These are phyloP conservation scores for Colletotrichum aenigma DNA, from an alignment of 2,329 filamentous ascomycete genomes.

Conservation along the genomic window DNA sequence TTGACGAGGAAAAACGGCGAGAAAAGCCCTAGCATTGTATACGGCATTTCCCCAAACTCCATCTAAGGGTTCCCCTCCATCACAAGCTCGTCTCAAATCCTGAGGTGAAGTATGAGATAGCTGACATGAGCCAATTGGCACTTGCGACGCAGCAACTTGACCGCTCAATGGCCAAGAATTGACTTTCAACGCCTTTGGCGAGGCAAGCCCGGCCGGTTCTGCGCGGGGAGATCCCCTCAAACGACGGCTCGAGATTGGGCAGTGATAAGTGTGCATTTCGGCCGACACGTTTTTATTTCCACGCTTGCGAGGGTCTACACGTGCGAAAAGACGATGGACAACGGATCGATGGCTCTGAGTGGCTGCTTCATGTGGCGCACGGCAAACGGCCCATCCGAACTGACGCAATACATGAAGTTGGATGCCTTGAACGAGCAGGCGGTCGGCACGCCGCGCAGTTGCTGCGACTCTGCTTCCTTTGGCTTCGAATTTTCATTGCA, in stretches of 20 bases:
- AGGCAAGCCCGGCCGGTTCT: slow-evolving; percentile 1
- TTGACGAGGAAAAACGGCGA: neutral
- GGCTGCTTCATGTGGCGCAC: neutral
- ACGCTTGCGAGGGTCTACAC: slow-evolving; percentile 13
- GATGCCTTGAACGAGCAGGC: slow-evolving; percentile 13
- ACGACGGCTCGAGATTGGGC: slow-evolving; percentile 14
- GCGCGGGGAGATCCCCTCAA: slow-evolving; percentile 17
- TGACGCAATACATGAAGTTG: slow-evolving; percentile 8
- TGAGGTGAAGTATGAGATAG: neutral
- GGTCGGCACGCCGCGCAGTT: neutral
- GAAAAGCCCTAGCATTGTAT: slow-evolving; percentile 2
- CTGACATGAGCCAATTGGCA: slow-evolving; percentile 19
- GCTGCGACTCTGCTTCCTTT: slow-evolving; percentile 12
- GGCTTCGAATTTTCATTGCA: neutral
- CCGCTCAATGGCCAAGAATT: neutral
- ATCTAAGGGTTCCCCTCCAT: neutral
- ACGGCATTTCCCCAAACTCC: neutral
- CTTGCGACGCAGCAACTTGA: neutral
- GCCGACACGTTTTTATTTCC: slow-evolving; percentile 1
- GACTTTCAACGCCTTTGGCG: neutral
- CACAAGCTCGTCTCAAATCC: neutral
- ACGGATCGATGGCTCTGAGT: slow-evolving; percentile 6
- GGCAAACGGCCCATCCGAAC: slow-evolving; percentile 4
- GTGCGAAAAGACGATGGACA: neutral
- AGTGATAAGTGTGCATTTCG: slow-evolving; percentile 20